Evolutionary conservation across 2,329 filamentous ascomycete species (phyloP).

Genomic region (Teratosphaeria nubilosa): DNA sequence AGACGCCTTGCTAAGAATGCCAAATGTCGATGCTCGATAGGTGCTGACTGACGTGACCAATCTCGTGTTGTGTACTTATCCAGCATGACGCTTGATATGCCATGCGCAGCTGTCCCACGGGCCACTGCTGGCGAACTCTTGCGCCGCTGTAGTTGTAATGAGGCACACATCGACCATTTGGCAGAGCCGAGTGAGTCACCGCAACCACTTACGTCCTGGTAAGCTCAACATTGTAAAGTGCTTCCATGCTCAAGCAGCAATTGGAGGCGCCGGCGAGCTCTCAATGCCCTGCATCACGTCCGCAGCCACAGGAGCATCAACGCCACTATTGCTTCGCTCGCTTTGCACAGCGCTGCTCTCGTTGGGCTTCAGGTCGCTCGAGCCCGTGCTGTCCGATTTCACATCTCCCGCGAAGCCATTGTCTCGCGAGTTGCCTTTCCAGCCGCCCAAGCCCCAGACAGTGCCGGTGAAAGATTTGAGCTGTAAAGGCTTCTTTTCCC

Average conservation of each 20-base stretch:
- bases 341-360: slow-evolving; percentile 49
- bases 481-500: slow-evolving; percentile 71
- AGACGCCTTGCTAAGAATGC: background rate
- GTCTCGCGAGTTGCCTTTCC: slow-evolving; percentile 55
- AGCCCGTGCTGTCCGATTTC: slow-evolving; percentile 44
- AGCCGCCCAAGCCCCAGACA: slow-evolving; percentile 69
- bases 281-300: slow-evolving; percentile 22
- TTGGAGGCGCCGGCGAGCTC: slow-evolving; percentile 29
- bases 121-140: background rate
- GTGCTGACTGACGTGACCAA: background rate
- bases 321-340: slow-evolving; percentile 50
- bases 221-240: background rate
- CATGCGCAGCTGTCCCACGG: background rate
- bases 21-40: background rate
- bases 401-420: slow-evolving; percentile 54
- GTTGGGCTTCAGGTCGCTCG: slow-evolving; percentile 46
- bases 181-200: background rate
- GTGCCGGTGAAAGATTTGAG: slow-evolving; percentile 91
- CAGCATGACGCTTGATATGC: background rate
- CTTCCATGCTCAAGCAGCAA: slow-evolving; percentile 22
- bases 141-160: background rate
- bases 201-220: background rate
- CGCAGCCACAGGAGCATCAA: slow-evolving; percentile 30
- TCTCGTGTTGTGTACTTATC: background rate
- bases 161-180: background rate